phyloP scores from a whole-genome alignment of 2,329 filamentous ascomycete genomes.

The Harringtonia lauricola region DNA sequence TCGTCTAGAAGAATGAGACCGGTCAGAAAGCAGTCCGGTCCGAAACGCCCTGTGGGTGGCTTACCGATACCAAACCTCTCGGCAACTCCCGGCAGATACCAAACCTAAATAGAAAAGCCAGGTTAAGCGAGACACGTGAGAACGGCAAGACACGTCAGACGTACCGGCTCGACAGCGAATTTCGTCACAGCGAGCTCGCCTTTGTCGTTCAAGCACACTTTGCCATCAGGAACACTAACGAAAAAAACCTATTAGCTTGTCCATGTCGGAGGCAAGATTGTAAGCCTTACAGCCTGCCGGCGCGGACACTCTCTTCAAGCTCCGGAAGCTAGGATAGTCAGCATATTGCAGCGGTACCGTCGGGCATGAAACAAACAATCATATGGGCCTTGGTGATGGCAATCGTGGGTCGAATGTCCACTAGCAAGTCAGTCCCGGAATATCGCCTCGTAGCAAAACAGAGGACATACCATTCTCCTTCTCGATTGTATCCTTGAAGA shows the following conservation, averaged over 20 bases:
- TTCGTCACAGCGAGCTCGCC: slow-evolving; percentile 93
- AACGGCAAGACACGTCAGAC: slow-evolving; percentile 16
- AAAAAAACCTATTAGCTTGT: neutral
- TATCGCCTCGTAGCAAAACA: too few relatives aligned
- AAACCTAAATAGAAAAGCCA: slow-evolving; percentile 33
- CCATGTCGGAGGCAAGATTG: neutral
- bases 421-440: slow-evolving; percentile 24
- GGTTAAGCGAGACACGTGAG: neutral
- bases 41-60: too few relatives aligned
- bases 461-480: slow-evolving; percentile 51
- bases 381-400: slow-evolving; percentile 89
- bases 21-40: neutral
- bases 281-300: slow-evolving; percentile 52
- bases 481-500: slow-evolving; percentile 69
- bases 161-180: slow-evolving; percentile 86
- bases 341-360: neutral
- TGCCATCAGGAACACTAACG: slow-evolving; percentile 59
- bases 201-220: slow-evolving; percentile 74
- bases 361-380: slow-evolving; percentile 39
- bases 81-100: slow-evolving; percentile 79
- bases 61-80: slow-evolving; percentile 82
- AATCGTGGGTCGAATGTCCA: slow-evolving; percentile 83
- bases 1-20: slow-evolving; percentile 49
- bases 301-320: slow-evolving; percentile 75
- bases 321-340: slow-evolving; percentile 56